Conservation (phyloP, 2,329 filamentous ascomycete species). For the Aureobasidium mangrovei region DNA sequence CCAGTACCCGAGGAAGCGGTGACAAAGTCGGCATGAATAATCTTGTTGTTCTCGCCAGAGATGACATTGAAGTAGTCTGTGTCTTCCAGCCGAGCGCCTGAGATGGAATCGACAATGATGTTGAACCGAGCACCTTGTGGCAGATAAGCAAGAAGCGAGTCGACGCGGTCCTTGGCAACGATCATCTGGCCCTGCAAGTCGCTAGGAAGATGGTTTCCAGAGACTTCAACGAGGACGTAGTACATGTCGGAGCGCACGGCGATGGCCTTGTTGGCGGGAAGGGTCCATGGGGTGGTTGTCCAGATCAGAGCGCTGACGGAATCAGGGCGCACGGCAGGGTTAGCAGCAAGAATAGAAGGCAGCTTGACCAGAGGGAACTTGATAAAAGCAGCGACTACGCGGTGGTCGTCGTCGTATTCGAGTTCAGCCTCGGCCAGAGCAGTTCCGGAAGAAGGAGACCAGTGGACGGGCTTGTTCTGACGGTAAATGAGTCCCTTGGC, state of each 20-base stretch:
- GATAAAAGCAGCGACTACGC: constrained; percentile 67
- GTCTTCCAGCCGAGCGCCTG: constrained; percentile 56
- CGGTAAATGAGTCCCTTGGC: constrained; percentile 64
- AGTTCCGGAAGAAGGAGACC: constrained; percentile 70
- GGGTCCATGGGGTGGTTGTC: constrained; percentile 97
- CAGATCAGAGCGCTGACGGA: constrained; percentile 77
- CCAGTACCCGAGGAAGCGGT: constrained; percentile 85
- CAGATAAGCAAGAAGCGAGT: constrained; percentile 44
- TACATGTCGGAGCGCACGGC: constrained; percentile 66
- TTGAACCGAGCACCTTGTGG: constrained; percentile 36
- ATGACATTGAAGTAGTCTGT: constrained; percentile 64
- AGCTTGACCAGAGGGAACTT: constrained; percentile 58
- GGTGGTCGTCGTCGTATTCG: constrained; percentile 69
- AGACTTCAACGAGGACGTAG: constrained; percentile 59
- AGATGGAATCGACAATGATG: constrained; percentile 48
- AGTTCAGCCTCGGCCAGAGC: constrained; percentile 78
- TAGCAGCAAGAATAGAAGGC: constrained; percentile 32
- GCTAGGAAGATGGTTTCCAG: constrained; percentile 20
- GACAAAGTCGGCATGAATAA: constrained; percentile 83
- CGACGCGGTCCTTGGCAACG: constrained; percentile 61
- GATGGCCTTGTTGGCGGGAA: constrained; percentile 86
- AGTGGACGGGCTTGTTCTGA: constrained; percentile 75
- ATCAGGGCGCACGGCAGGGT: constrained; percentile 34
- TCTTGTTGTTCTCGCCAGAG: constrained; percentile 47
- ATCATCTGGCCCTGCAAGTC: constrained; percentile 51